Conservation (phyloP, 139 green algal genomes). For the Chlamydomonas schloesseri region DNA sequence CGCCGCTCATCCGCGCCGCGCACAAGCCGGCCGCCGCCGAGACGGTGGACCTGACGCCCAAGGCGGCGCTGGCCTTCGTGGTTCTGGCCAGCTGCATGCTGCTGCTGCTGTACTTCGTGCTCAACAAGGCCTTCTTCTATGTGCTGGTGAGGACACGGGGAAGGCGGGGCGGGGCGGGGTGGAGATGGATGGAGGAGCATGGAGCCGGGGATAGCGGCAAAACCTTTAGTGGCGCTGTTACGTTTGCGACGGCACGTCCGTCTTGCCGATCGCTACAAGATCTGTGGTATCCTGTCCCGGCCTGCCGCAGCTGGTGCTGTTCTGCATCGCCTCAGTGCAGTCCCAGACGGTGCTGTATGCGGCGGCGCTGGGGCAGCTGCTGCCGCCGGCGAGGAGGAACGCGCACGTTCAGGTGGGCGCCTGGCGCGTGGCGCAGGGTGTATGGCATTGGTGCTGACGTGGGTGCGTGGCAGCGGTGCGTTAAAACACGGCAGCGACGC, state of each 20-base stretch:
- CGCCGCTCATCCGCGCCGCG: neutral
- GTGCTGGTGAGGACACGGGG: conserved; percentile 65
- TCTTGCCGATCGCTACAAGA: no score
- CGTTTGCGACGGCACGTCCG: no score
- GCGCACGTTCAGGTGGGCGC: neutral
- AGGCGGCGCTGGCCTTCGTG: conserved; percentile 76
- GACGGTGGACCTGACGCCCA: conserved; percentile 61
- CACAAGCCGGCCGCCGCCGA: conserved; percentile 16
- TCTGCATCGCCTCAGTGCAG: conserved; percentile 68
- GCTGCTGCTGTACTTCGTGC: conserved; percentile 84
- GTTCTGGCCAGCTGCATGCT: conserved; percentile 71
- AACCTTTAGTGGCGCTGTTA: no score
- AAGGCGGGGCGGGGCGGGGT: no score
- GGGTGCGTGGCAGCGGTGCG: no score
- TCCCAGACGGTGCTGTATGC: conserved; percentile 53
- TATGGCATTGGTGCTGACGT: no score
- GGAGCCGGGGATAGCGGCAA: no score
- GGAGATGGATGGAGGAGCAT: no score
- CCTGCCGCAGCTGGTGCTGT: conserved; percentile 64
- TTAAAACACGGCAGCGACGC: no score
- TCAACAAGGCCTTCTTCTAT: conserved; percentile 73
- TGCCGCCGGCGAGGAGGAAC: conserved; percentile 1
- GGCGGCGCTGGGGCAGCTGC: conserved; percentile 37
- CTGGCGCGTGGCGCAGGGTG: no score
- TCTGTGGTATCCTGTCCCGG: no score